Percentiles rank a stretch among this genome's conserved stretches.
These are phyloP conservation scores for Saccharum spontaneum DNA, from an alignment of 176 grass and related monocot genomes.

Conservation along the genomic window DNA sequence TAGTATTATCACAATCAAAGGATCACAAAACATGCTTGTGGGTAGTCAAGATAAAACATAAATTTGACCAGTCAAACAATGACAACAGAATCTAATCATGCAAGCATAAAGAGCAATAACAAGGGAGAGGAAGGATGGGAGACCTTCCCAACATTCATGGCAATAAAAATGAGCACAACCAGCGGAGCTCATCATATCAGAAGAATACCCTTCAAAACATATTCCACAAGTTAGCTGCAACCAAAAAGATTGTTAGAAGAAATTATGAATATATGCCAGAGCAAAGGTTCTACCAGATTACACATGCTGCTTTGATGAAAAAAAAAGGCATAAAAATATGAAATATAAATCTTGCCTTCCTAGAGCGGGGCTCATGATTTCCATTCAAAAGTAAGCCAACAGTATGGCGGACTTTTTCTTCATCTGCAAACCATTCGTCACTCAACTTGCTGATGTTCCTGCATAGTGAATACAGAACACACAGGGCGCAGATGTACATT, in stretches of 20 bases:
- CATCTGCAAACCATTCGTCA: constrained; percentile 90
- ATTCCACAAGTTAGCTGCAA: constrained; percentile 91
- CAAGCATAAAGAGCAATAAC: not conserved
- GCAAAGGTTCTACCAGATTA: constrained; percentile 10
- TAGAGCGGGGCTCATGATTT: constrained; percentile 28
- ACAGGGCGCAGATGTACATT: not conserved
- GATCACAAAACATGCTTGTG: not conserved
- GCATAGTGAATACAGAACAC: constrained; percentile 25
- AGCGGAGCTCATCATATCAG: constrained; percentile 51
- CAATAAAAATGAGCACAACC: constrained; percentile 87
- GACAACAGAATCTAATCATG: not conserved
- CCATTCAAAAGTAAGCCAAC: constrained; percentile 63
- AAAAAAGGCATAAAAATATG: constrained; percentile 18
- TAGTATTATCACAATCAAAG: not conserved
- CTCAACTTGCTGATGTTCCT: constrained; percentile 73
- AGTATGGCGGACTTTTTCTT: constrained; percentile 62
- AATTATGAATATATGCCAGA: constrained; percentile 10
- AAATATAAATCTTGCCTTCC: constrained; percentile 44
- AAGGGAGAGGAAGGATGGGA: not conserved
- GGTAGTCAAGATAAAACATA: not conserved
- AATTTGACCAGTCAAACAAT: not conserved
- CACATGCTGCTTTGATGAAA: constrained; percentile 11
- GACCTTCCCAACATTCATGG: constrained; percentile 84
- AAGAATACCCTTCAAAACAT: constrained; percentile 81
- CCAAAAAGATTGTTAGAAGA: constrained; percentile 43